phyloP scores from a whole-genome alignment of 768 basidiomycete species.

The Pleurotus ostreatus region DNA sequence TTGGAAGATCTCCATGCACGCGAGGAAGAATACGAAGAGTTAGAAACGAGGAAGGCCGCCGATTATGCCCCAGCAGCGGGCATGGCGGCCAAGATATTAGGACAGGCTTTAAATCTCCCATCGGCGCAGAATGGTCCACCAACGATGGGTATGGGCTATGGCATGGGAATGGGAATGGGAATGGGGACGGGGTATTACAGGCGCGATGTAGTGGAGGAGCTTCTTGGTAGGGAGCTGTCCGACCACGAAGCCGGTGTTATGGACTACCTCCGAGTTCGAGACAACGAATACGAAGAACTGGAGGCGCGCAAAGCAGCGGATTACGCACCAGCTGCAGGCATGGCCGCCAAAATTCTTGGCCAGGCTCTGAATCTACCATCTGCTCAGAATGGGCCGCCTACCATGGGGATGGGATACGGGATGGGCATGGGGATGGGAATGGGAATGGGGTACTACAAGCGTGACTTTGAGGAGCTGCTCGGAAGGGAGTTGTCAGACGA shows the following conservation, averaged over 20 bases:
- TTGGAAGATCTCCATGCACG: neutral
- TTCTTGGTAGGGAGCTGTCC: neutral
- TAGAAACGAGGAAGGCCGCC: neutral
- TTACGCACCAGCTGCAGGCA: neutral
- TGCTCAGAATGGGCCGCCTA: neutral
- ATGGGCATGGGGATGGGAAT: neutral
- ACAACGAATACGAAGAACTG: neutral
- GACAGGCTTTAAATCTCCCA: neutral
- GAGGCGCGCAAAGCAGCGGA: conserved; percentile 1
- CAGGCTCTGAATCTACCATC: conserved; percentile 1
- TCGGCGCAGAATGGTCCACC: neutral
- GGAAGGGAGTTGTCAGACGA: neutral
- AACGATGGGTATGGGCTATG: neutral
- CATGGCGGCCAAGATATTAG: neutral
- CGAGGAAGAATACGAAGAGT: neutral
- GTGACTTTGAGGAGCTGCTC: neutral
- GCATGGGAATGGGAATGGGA: conserved; percentile 3
- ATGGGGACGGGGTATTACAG: neutral
- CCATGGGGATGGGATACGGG: neutral
- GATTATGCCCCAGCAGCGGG: conserved; percentile 1
- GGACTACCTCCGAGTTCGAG: neutral
- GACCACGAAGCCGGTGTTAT: neutral
- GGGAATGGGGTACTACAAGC: neutral
- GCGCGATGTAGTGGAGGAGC: neutral
- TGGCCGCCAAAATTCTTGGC: conserved; percentile 1